phyloP scores from a whole-genome alignment of 1,284 basidiomycete species.

The Lignosus rhinocerotis region DNA sequence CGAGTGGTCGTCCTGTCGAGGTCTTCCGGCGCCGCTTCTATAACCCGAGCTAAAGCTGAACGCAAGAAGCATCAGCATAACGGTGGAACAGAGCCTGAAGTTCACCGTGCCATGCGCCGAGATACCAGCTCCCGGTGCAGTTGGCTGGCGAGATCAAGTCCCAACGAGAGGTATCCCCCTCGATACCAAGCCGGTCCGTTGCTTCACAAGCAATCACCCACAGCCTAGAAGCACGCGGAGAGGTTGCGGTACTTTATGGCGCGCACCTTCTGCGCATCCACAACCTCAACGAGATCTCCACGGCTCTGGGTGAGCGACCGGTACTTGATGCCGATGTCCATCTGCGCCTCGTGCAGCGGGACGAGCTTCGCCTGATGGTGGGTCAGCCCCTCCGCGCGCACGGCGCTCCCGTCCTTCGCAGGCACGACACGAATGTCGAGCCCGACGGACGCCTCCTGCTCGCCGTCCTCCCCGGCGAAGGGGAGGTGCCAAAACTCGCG shows the following conservation, averaged over 20 bases:
- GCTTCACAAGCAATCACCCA: not conserved
- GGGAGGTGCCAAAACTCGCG: conserved; percentile 17
- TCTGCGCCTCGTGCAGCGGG: conserved; percentile 12
- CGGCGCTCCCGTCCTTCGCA: conserved; percentile 9
- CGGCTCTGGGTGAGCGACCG: conserved; percentile 14
- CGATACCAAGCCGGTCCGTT: not conserved
- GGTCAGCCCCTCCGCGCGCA: conserved; percentile 17
- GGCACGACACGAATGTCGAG: too few relatives aligned
- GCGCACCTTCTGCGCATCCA: conserved; percentile 8
- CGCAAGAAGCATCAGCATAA: not conserved
- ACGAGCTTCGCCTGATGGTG: conserved; percentile 15
- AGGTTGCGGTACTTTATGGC: conserved; percentile 8
- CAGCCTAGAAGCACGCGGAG: not conserved
- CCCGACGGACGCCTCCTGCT: too few relatives aligned
- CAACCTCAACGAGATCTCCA: conserved; percentile 4
- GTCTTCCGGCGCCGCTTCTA: not conserved
- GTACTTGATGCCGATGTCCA: conserved; percentile 16
- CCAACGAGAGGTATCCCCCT: not conserved
- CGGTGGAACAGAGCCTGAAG: not conserved
- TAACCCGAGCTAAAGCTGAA: not conserved
- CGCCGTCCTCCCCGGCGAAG: conserved; percentile 10
- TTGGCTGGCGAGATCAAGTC: not conserved
- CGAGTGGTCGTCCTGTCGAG: not conserved
- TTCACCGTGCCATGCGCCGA: not conserved
- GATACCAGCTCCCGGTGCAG: not conserved